Percentiles rank a stretch among this genome's conserved stretches.
phyloP scores from a whole-genome alignment of 2,329 filamentous ascomycete species.

The Mycosphaerella sp. region DNA sequence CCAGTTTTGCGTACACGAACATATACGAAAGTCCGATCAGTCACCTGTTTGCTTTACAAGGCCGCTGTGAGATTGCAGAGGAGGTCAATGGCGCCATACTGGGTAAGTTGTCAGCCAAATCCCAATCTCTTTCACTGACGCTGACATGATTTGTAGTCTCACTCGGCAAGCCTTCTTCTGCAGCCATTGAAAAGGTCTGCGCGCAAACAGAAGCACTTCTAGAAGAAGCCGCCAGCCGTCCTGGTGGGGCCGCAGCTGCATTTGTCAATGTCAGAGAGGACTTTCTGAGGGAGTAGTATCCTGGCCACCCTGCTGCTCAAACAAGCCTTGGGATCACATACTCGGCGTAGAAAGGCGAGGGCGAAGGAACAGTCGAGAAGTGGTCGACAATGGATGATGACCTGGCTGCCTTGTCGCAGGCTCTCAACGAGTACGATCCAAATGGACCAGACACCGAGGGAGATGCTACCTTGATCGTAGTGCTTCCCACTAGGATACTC shows the following conservation, averaged over 20 bases:
- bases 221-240: slow-evolving; percentile 63
- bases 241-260: slow-evolving; percentile 53
- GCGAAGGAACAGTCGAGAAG: background rate
- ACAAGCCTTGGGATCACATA: background rate
- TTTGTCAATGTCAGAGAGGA: slow-evolving; percentile 67
- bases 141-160: slow-evolving; percentile 57
- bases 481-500: too few species aligned
- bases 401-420: background rate
- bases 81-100: slow-evolving; percentile 91
- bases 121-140: slow-evolving; percentile 12
- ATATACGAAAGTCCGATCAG: slow-evolving; percentile 70
- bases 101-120: slow-evolving; percentile 50
- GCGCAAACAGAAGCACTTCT: slow-evolving; percentile 82
- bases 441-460: background rate
- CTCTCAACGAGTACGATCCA: background rate
- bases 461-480: too few species aligned
- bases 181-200: slow-evolving; percentile 76
- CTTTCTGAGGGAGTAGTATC: slow-evolving; percentile 25
- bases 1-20: slow-evolving; percentile 79
- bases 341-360: background rate
- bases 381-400: background rate
- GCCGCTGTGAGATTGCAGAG: slow-evolving; percentile 75
- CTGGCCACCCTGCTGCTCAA: background rate
- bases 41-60: slow-evolving; percentile 68
- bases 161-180: slow-evolving; percentile 79